Evolutionary conservation across 306 rosid genomes (phyloP).

Genomic region (Clitoria ternatea): DNA sequence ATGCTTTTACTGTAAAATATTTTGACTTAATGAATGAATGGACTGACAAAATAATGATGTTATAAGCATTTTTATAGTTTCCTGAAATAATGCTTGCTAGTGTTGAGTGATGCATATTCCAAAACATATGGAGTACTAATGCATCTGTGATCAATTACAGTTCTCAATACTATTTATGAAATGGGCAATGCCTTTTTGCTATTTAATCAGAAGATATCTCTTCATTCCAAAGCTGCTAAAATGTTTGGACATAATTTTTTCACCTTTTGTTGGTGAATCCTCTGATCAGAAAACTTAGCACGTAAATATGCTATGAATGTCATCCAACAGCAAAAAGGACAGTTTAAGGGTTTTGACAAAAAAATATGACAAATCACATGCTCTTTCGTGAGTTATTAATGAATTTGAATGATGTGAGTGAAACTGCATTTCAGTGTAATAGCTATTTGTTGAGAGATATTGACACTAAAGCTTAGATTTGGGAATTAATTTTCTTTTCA

Average conservation of each 20-base stretch:
- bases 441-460: neutral
- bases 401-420: neutral
- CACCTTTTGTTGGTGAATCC: neutral
- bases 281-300: neutral
- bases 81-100: neutral
- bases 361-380: neutral
- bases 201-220: neutral
- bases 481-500: neutral
- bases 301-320: neutral
- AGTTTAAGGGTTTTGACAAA: neutral
- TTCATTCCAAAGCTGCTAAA: neutral
- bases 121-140: neutral
- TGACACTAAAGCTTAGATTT: neutral
- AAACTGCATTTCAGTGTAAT: neutral
- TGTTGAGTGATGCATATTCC: neutral
- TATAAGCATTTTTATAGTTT: neutral
- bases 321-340: neutral
- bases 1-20: neutral
- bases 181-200: neutral
- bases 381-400: neutral
- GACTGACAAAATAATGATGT: neutral
- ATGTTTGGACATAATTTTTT: neutral
- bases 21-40: constrained; percentile 12
- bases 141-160: neutral
- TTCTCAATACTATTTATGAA: neutral